phyloP scores from a whole-genome alignment of 768 basidiomycete genomes.

The Kwoniella sp. region DNA sequence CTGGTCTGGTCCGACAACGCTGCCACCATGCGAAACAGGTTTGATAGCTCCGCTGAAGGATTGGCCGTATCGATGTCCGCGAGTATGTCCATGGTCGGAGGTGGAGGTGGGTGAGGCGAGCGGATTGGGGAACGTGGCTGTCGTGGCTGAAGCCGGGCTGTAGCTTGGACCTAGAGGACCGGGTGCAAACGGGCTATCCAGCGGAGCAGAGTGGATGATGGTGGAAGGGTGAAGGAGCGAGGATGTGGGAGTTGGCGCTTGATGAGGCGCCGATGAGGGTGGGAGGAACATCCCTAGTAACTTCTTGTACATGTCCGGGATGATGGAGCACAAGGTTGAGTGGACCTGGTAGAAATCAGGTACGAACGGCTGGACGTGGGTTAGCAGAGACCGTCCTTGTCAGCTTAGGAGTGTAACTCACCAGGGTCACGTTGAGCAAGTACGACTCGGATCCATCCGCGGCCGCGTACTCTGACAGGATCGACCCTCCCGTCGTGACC shows the following conservation, averaged over 20 bases:
- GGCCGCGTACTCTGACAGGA: slow-evolving; percentile 24
- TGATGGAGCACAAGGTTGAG: slow-evolving; percentile 33
- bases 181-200: slow-evolving; percentile 14
- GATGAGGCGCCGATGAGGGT: slow-evolving; percentile 2
- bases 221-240: slow-evolving; percentile 33
- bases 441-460: slow-evolving; percentile 27
- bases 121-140: slow-evolving; percentile 11
- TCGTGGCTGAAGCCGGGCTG: slow-evolving; percentile 10
- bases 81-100: slow-evolving; percentile 2
- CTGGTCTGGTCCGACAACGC: background rate
- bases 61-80: background rate
- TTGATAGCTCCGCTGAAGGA: slow-evolving; percentile 6
- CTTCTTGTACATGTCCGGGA: slow-evolving; percentile 46
- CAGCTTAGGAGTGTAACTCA: slow-evolving; percentile 12
- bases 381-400: background rate
- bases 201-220: slow-evolving; percentile 35
- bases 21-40: background rate
- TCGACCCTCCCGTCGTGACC: slow-evolving; percentile 14
- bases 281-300: slow-evolving; percentile 39
- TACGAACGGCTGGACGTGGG: slow-evolving; percentile 34
- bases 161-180: too few relatives aligned
- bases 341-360: slow-evolving; percentile 38
- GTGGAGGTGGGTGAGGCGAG: slow-evolving; percentile 3
- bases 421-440: slow-evolving; percentile 34
- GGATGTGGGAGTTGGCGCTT: background rate